Evolutionary conservation across 345 rosid genomes (phyloP).

Genomic region (Populus tremula): DNA sequence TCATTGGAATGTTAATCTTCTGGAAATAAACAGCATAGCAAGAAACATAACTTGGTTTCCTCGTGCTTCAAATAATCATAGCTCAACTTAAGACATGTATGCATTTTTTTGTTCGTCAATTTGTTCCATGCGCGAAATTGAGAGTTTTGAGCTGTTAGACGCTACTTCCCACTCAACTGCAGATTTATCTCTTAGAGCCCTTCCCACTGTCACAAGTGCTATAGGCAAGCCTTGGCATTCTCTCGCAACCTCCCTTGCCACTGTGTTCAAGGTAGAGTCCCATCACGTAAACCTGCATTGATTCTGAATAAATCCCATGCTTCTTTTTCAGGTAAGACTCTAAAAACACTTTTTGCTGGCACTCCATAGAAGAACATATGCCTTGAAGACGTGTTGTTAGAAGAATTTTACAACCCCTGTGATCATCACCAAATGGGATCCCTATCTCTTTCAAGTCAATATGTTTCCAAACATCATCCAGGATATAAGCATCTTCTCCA

Average conservation of each 20-base stretch:
- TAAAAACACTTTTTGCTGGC: not conserved
- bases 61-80: slow-evolving; percentile 7
- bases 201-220: slow-evolving; percentile 12
- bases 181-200: slow-evolving; percentile 9
- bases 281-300: slow-evolving; percentile 1
- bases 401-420: slow-evolving; percentile 3
- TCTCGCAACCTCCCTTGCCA: slow-evolving; percentile 2
- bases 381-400: not conserved
- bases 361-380: not conserved
- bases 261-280: not conserved
- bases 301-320: slow-evolving; percentile 4
- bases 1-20: not conserved
- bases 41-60: slow-evolving; percentile 12
- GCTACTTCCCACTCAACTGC: not conserved
- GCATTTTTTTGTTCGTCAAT: not conserved
- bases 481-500: not conserved
- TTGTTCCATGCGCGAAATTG: not conserved
- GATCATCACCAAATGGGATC: not conserved
- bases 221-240: slow-evolving; percentile 16
- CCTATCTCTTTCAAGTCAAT: slow-evolving; percentile 9
- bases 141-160: not conserved
- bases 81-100: slow-evolving; percentile 12
- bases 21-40: slow-evolving; percentile 14
- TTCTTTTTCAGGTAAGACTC: not conserved
- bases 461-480: slow-evolving; percentile 14